Conservation (phyloP, 345 rosid species). For the Kernera saxatilis region DNA sequence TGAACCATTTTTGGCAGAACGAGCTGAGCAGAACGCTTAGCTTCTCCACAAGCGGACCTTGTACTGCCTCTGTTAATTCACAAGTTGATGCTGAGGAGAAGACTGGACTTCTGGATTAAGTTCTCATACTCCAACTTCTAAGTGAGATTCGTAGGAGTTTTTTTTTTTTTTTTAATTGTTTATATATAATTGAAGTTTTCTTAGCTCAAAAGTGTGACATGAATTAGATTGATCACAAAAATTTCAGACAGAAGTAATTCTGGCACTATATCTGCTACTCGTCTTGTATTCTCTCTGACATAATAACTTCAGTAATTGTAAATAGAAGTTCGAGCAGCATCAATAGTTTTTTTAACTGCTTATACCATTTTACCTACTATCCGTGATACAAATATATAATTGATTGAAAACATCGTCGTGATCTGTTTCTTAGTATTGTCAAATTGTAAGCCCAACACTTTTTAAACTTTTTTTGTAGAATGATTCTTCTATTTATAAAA, state of each 20-base stretch:
- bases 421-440: no score
- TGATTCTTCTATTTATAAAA: no score
- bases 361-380: no score
- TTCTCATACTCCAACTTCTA: background rate
- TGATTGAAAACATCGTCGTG: no score
- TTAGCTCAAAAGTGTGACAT: background rate
- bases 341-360: no score
- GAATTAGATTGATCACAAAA: background rate
- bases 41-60: constrained; percentile 34
- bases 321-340: no score
- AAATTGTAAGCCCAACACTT: no score
- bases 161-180: background rate
- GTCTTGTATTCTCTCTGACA: no score
- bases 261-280: no score
- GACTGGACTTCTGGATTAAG: constrained; percentile 22
- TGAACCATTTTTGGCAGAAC: constrained; percentile 78
- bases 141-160: background rate
- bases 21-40: constrained; percentile 48
- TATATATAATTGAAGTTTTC: background rate
- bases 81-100: constrained; percentile 31
- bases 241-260: background rate
- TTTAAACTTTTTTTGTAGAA: no score
- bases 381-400: no score
- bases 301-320: no score
- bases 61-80: constrained; percentile 32